Evolutionary conservation across 768 basidiomycete genomes (phyloP).

Genomic region (Mycena olivaceomarginata): DNA sequence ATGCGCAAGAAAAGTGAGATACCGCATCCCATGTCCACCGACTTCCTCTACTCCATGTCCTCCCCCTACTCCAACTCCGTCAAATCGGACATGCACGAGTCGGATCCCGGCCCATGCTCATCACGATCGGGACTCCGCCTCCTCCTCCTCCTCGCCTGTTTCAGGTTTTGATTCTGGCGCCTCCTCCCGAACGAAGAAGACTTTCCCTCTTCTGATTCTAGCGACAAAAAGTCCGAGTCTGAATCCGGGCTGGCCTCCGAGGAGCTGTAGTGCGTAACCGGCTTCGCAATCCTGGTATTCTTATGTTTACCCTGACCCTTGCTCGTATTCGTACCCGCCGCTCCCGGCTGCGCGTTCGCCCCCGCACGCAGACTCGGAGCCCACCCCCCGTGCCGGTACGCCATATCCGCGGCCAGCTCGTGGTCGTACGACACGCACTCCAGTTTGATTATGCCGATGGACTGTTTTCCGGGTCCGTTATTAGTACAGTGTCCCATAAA

Average conservation of each 20-base stretch:
- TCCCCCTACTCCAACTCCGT: not conserved
- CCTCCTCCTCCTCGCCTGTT: too few relatives aligned
- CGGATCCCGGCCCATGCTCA: not conserved
- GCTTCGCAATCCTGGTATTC: too few relatives aligned
- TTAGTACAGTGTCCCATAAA: too few relatives aligned
- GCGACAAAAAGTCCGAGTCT: too few relatives aligned
- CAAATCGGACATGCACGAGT: not conserved
- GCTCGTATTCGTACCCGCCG: not conserved
- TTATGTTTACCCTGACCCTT: too few relatives aligned
- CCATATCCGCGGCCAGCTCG: conserved; percentile 24
- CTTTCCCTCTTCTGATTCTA: too few relatives aligned
- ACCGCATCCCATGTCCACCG: too few relatives aligned
- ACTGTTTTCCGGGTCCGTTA: conserved; percentile 1
- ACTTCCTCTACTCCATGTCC: too few relatives aligned
- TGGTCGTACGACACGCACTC: conserved; percentile 39
- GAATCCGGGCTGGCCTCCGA: too few relatives aligned
- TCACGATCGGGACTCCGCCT: not conserved
- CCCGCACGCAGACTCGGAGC: not conserved
- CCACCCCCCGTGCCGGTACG: not conserved
- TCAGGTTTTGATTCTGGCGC: not conserved
- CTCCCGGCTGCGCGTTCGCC: not conserved
- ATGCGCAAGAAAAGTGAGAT: too few relatives aligned
- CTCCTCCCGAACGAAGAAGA: too few relatives aligned
- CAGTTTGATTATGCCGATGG: conserved; percentile 31
- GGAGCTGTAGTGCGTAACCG: too few relatives aligned